These are phyloP conservation scores for Anethum foeniculum DNA, from an alignment of 140 eudicot species.

Conservation along the genomic window DNA sequence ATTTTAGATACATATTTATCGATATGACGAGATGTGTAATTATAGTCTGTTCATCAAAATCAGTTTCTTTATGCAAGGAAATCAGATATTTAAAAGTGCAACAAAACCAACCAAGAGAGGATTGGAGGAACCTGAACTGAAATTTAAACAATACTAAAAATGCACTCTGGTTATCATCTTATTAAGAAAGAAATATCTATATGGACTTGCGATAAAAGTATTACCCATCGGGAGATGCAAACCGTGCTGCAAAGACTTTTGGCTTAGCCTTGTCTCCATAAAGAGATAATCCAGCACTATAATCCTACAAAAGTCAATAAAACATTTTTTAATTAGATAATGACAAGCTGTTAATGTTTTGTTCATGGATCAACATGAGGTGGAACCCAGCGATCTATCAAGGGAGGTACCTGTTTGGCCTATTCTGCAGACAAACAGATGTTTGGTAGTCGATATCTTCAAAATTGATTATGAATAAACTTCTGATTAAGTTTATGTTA, in stretches of 20 bases:
- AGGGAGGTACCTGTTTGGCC: not conserved
- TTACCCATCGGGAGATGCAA: constrained; percentile 96
- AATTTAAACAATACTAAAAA: not conserved
- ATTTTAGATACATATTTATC: not conserved
- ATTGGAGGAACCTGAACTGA: not conserved
- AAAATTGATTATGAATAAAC: not conserved
- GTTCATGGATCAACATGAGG: not conserved
- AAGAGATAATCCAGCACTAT: constrained; percentile 71
- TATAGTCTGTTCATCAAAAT: not conserved
- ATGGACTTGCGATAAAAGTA: not conserved
- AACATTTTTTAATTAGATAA: not conserved
- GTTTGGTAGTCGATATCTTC: not conserved
- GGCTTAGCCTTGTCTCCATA: constrained; percentile 98
- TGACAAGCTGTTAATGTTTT: not conserved
- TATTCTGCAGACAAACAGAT: not conserved
- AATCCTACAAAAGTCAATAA: constrained; percentile 46
- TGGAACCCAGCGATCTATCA: not conserved
- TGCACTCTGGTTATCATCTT: not conserved
- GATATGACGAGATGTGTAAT: not conserved
- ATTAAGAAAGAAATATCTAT: not conserved
- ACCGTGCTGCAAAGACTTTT: constrained; percentile 82
- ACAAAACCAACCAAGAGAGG: not conserved
- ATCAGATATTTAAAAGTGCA: not conserved
- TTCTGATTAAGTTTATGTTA: not conserved
- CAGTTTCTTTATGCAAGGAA: not conserved